These are phyloP conservation scores for Rosellinia necatrix DNA, from an alignment of 2,329 filamentous ascomycete species.

Conservation along the genomic window DNA sequence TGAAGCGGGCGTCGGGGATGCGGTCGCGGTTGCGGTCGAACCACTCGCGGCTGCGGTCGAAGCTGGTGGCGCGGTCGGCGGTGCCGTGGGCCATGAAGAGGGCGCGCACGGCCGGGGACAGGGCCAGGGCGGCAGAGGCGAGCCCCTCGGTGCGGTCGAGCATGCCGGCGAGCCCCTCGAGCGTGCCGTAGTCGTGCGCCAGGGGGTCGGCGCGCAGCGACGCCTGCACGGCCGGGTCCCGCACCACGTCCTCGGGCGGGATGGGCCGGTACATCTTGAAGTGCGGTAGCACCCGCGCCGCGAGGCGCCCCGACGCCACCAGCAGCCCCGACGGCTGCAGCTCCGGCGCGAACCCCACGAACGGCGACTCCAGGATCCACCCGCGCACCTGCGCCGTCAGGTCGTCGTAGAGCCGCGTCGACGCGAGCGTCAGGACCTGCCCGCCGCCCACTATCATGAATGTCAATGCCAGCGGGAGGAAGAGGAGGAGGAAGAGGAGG, in stretches of 20 bases:
- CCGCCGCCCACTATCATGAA: constrained; percentile 80
- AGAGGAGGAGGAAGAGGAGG: too few relatives aligned
- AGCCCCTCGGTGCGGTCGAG: constrained; percentile 73
- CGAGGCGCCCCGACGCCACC: constrained; percentile 69
- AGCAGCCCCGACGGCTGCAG: constrained; percentile 67
- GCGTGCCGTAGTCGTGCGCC: constrained; percentile 81
- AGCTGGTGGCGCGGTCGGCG: constrained; percentile 71
- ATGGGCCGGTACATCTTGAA: constrained; percentile 70
- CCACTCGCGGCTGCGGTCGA: constrained; percentile 66
- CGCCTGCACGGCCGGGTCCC: constrained; percentile 67
- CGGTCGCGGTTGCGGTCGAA: constrained; percentile 56
- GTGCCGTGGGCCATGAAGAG: constrained; percentile 79
- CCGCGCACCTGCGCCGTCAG: constrained; percentile 68
- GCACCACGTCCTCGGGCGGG: constrained; percentile 65
- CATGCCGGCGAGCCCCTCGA: constrained; percentile 79
- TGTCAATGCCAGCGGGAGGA: too few relatives aligned
- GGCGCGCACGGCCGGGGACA: constrained; percentile 60
- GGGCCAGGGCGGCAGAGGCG: constrained; percentile 49
- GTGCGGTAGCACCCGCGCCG: constrained; percentile 68
- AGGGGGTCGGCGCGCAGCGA: constrained; percentile 69
- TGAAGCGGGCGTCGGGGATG: constrained; percentile 71
- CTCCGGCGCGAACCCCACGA: constrained; percentile 72
- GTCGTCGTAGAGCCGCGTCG: constrained; percentile 53
- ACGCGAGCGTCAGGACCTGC: constrained; percentile 68
- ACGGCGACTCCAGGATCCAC: constrained; percentile 77